Percentiles rank a stretch among this genome's conserved stretches.
Conservation (phyloP, 176 grass and related monocot genomes). For the Carex scoparia region DNA sequence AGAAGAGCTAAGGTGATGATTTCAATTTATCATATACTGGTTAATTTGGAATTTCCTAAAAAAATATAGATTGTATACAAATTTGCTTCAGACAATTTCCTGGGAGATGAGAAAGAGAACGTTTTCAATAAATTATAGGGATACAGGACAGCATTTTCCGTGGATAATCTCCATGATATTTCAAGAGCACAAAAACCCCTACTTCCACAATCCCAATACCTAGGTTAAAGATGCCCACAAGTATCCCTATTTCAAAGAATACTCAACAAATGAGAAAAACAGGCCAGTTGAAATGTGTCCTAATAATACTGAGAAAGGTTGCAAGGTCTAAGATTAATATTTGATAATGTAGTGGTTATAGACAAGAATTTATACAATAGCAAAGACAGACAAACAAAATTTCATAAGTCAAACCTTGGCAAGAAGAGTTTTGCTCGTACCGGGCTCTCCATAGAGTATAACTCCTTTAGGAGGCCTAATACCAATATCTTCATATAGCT, state of each 20-base stretch:
- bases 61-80: background rate
- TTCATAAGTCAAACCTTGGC: slow-evolving; percentile 56
- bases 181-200: background rate
- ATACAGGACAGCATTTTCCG: background rate
- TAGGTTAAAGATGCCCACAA: background rate
- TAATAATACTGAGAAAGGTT: no score
- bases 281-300: no score
- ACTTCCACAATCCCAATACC: background rate
- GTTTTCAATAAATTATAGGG: background rate
- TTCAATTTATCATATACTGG: background rate
- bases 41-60: background rate
- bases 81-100: background rate
- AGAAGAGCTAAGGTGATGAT: background rate
- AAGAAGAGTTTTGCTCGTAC: slow-evolving; percentile 80
- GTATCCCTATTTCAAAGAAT: no score
- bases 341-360: background rate
- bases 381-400: background rate
- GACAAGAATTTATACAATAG: background rate
- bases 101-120: background rate
- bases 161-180: background rate
- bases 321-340: background rate
- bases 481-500: slow-evolving; percentile 88
- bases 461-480: slow-evolving; percentile 87
- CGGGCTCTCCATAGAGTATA: slow-evolving; percentile 82
- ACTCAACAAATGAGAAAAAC: no score